A percentile compares a stretch with the other conserved stretches of the same genome.
phyloP scores from a whole-genome alignment of 2,329 filamentous ascomycete species.

The Xylariaceae sp. region DNA sequence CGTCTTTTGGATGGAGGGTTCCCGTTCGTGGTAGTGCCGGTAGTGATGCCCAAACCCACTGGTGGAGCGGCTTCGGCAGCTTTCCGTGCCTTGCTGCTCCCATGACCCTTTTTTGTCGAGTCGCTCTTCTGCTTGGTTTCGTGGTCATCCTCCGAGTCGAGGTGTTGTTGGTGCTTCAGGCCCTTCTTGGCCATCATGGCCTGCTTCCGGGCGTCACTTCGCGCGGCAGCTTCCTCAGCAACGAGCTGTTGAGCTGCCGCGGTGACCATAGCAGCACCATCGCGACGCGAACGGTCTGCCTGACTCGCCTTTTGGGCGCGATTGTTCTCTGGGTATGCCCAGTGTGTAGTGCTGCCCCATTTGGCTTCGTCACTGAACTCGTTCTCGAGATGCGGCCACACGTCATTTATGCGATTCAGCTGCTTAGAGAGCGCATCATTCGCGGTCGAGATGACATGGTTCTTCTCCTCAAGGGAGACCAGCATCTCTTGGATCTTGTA shows the following conservation, averaged over 20 bases:
- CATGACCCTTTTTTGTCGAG: constrained; percentile 53
- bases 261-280: constrained; percentile 70
- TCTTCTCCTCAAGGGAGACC: constrained; percentile 91
- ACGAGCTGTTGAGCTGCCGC: constrained; percentile 63
- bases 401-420: constrained; percentile 73
- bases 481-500: constrained; percentile 77
- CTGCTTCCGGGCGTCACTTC: constrained; percentile 80
- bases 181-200: constrained; percentile 70
- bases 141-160: constrained; percentile 73
- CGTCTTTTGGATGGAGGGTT: constrained; percentile 62
- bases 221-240: constrained; percentile 66
- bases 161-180: constrained; percentile 58
- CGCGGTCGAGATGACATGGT: constrained; percentile 88
- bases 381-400: constrained; percentile 76
- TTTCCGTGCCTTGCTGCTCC: constrained; percentile 56
- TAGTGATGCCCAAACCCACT: constrained; percentile 60
- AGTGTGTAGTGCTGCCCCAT: constrained; percentile 84
- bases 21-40: constrained; percentile 41
- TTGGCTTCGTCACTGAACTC: constrained; percentile 95
- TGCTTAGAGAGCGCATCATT: constrained; percentile 85
- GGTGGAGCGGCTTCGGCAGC: constrained; percentile 41
- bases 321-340: constrained; percentile 81
- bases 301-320: constrained; percentile 58
- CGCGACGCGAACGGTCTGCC: constrained; percentile 67
- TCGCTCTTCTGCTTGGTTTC: constrained; percentile 41